A percentile compares a stretch with the other conserved stretches of the same genome.
These are phyloP conservation scores for Zygoascus ofunaensis DNA, from an alignment of 805 yeast species.

Conservation along the genomic window DNA sequence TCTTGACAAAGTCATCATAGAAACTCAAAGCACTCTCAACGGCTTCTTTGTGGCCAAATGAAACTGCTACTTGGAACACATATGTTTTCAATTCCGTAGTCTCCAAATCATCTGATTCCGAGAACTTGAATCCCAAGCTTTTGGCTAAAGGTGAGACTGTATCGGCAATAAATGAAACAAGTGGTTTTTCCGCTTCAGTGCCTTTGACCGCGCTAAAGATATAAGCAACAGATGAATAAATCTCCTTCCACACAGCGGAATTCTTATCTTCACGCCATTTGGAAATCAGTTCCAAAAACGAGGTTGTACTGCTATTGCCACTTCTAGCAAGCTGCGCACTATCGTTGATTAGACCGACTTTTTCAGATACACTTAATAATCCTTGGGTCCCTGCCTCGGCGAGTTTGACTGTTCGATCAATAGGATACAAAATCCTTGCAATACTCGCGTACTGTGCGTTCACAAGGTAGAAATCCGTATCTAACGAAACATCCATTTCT, in stretches of 20 bases:
- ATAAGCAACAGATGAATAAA: constrained; percentile 33
- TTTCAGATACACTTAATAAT: constrained; percentile 47
- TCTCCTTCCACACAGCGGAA: constrained; percentile 46
- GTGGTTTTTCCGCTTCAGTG: constrained; percentile 34
- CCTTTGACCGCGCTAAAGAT: constrained; percentile 37
- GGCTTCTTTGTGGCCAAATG: constrained; percentile 27
- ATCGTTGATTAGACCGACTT: constrained; percentile 57
- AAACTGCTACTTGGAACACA: constrained; percentile 34
- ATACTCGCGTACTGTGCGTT: constrained; percentile 56
- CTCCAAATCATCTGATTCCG: constrained; percentile 38
- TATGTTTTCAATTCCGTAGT: constrained; percentile 60
- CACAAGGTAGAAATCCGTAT: constrained; percentile 42
- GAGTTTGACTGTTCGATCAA: constrained; percentile 43
- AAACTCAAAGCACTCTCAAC: constrained; percentile 29
- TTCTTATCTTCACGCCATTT: constrained; percentile 43
- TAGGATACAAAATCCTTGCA: constrained; percentile 48
- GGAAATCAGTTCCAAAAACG: constrained; percentile 41
- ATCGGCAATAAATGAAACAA: constrained; percentile 44
- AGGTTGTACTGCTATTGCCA: constrained; percentile 42
- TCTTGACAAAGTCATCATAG: constrained; percentile 43
- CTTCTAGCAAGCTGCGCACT: constrained; percentile 46
- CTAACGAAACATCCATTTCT: neutral
- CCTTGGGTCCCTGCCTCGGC: constrained; percentile 45
- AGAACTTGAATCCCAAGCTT: constrained; percentile 57
- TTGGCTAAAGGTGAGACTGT: constrained; percentile 47